Evolutionary conservation across 768 basidiomycete genomes (phyloP).

Genomic region (Mycena belliarum): DNA sequence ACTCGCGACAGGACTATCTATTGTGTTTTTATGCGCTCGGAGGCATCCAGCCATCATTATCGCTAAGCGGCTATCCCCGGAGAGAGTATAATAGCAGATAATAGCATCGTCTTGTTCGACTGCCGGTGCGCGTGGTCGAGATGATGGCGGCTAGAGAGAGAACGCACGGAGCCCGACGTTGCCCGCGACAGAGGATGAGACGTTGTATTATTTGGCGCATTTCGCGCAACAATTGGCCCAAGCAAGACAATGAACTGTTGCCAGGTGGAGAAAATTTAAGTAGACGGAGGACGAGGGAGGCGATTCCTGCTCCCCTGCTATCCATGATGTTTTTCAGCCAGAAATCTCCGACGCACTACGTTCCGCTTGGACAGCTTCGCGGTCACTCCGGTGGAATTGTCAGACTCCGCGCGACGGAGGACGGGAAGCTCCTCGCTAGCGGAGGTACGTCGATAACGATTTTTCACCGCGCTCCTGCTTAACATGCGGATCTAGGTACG

Average conservation of each 20-base stretch:
- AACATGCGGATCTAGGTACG: background rate
- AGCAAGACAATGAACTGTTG: too few relatives aligned
- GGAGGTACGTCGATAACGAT: conserved; percentile 9
- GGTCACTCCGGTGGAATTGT: conserved; percentile 18
- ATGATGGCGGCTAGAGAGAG: background rate
- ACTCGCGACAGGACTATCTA: conserved; percentile 1
- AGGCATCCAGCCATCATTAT: background rate
- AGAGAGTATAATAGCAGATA: background rate
- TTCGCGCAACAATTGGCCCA: too few relatives aligned
- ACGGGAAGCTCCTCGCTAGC: conserved; percentile 16
- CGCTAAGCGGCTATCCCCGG: background rate
- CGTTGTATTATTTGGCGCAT: conserved; percentile 10
- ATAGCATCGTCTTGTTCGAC: background rate
- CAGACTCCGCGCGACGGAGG: conserved; percentile 9
- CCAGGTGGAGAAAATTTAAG: too few relatives aligned
- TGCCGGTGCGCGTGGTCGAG: conserved; percentile 3
- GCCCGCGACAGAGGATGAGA: conserved; percentile 7
- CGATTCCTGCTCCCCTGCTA: conserved; percentile 1
- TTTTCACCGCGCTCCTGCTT: background rate
- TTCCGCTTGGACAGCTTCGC: conserved; percentile 4
- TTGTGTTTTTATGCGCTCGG: background rate
- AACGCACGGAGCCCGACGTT: background rate
- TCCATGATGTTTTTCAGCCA: conserved; percentile 4
- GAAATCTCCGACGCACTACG: conserved; percentile 9
- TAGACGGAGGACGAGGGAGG: background rate